Evolutionary conservation across 495 filamentous ascomycete genomes (phyloP).

Genomic region (Jackrogersella multiformis): DNA sequence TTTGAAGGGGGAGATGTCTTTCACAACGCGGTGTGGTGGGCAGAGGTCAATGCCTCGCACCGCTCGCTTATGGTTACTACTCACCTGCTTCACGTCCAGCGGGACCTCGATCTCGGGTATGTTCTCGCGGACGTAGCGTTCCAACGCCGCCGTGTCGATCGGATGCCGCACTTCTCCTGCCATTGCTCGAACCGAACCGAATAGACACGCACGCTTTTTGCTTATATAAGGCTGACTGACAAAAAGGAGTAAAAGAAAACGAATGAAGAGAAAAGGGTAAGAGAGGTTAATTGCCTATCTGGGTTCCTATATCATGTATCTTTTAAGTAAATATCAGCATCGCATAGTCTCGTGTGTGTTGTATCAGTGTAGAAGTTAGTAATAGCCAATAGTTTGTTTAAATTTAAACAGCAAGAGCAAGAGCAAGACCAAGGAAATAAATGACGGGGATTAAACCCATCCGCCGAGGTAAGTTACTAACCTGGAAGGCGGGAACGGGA

Average conservation of each 20-base stretch:
- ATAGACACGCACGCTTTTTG: too few species aligned
- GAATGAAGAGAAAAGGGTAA: too few species aligned
- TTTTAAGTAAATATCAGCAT: too few species aligned
- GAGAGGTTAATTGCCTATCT: too few species aligned
- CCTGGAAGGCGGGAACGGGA: constrained; percentile 32
- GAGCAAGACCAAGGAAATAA: neutral
- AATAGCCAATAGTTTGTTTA: too few species aligned
- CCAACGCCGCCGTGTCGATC: constrained; percentile 80
- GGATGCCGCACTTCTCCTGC: constrained; percentile 88
- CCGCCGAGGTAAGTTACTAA: constrained; percentile 38
- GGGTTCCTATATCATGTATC: too few species aligned
- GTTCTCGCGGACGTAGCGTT: constrained; percentile 76
- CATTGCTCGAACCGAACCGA: constrained; percentile 61
- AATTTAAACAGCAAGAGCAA: neutral
- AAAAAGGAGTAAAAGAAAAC: too few species aligned
- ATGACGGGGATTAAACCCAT: constrained; percentile 3
- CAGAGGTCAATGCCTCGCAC: neutral
- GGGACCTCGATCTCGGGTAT: constrained; percentile 84
- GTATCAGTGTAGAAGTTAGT: too few species aligned
- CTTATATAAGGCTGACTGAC: too few species aligned
- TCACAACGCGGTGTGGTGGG: too few species aligned
- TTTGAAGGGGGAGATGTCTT: neutral
- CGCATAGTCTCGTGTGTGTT: too few species aligned
- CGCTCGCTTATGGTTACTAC: too few species aligned
- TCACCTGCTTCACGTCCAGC: constrained; percentile 87